These are phyloP conservation scores for Hyaloscypha variabilis DNA, from an alignment of 495 filamentous ascomycete genomes.

Conservation along the genomic window DNA sequence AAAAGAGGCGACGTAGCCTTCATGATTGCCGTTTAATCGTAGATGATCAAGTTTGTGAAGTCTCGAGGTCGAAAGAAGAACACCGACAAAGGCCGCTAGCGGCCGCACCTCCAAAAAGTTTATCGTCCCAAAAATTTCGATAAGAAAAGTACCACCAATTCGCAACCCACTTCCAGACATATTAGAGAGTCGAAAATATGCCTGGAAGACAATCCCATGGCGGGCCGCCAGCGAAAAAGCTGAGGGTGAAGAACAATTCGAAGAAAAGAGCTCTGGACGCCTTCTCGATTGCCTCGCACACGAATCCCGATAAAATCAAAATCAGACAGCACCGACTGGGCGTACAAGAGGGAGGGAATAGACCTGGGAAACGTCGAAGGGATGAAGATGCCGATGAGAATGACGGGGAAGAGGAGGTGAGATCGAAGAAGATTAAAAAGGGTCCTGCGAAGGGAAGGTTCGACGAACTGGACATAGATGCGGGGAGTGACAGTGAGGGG, in stretches of 20 bases:
- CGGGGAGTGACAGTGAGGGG: slow-evolving; percentile 83
- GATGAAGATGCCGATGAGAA: slow-evolving; percentile 40
- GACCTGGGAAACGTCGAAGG: slow-evolving; percentile 29
- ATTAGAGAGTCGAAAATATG: slow-evolving; percentile 48
- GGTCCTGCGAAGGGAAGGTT: slow-evolving; percentile 46
- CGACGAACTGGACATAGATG: slow-evolving; percentile 49
- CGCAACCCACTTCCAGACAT: neutral
- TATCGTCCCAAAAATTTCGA: slow-evolving; percentile 17
- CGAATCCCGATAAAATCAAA: slow-evolving; percentile 52
- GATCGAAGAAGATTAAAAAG: slow-evolving; percentile 47
- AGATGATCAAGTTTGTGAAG: neutral
- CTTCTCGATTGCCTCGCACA: slow-evolving; percentile 76
- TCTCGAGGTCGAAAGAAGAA: slow-evolving; percentile 4
- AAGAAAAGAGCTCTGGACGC: slow-evolving; percentile 69
- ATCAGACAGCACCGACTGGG: slow-evolving; percentile 62
- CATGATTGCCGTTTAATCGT: slow-evolving; percentile 39
- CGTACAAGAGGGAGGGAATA: slow-evolving; percentile 47
- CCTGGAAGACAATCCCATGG: slow-evolving; percentile 70
- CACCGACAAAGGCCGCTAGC: slow-evolving; percentile 29
- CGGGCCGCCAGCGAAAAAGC: slow-evolving; percentile 43
- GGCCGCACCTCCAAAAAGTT: slow-evolving; percentile 28
- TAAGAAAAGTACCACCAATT: slow-evolving; percentile 16
- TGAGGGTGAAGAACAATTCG: slow-evolving; percentile 48
- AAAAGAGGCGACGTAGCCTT: slow-evolving; percentile 73
- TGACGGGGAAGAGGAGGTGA: slow-evolving; percentile 57